A percentile compares a stretch with the other conserved stretches of the same genome.
These are phyloP conservation scores for Leucocoprinus leucothites DNA, from an alignment of 768 basidiomycete genomes.

Conservation along the genomic window DNA sequence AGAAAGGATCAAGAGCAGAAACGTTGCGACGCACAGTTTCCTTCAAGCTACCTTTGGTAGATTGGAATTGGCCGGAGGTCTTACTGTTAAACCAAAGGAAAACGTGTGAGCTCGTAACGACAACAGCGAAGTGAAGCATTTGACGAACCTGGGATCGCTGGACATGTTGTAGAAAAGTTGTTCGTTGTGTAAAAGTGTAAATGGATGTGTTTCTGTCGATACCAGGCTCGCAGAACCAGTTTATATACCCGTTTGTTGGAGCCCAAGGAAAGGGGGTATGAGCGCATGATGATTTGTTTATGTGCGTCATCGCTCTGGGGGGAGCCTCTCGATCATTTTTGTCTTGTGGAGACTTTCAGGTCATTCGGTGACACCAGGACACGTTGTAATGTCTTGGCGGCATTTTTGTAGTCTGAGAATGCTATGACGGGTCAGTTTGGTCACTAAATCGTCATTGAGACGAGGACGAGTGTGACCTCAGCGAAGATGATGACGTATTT, in stretches of 20 bases:
- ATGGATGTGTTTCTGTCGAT: background rate
- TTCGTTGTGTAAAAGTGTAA: background rate
- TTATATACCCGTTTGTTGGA: background rate
- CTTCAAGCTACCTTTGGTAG: slow-evolving; percentile 34
- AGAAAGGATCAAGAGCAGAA: background rate
- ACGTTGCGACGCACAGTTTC: slow-evolving; percentile 22
- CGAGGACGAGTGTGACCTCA: too few relatives aligned
- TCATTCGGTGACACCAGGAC: too few relatives aligned
- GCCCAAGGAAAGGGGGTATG: background rate
- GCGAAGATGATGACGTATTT: too few relatives aligned
- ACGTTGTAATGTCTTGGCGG: too few relatives aligned
- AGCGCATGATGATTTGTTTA: background rate
- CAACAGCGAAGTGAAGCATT: background rate
- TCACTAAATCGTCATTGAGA: too few relatives aligned
- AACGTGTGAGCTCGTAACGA: background rate
- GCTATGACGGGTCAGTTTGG: too few relatives aligned
- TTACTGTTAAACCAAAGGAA: slow-evolving; percentile 25
- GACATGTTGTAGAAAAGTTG: slow-evolving; percentile 2
- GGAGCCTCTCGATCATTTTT: background rate
- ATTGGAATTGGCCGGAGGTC: slow-evolving; percentile 35
- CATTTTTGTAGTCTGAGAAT: too few relatives aligned
- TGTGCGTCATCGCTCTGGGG: background rate
- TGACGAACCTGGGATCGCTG: slow-evolving; percentile 13
- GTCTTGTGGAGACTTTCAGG: background rate
- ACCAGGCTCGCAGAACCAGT: background rate